Evolutionary conservation across 2,329 filamentous ascomycete genomes (phyloP), one percentile per base, ranked within the genome.

Genomic region (Conoideocrella luteorostrata): DNA sequence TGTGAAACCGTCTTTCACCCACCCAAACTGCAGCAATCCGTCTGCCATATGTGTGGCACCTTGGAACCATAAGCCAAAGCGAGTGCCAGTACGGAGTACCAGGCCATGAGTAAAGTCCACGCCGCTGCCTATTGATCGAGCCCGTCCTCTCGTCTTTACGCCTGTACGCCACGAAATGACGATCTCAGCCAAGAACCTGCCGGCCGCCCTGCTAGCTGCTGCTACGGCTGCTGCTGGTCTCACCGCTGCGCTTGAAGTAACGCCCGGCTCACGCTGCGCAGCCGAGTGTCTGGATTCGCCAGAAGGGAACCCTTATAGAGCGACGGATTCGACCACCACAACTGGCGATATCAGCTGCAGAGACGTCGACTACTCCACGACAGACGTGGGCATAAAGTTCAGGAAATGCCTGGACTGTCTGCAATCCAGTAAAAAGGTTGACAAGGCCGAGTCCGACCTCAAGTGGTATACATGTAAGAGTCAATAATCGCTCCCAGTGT

Each of bases 381-480:
- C 61, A 1, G 41, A 56, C 1, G 50, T 22, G 1, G 74, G 74
- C 0, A 67, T 67, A 39, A 70, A 70, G 40, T 77, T 67, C 56
- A 63, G 67, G 48, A 65, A 62, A 24, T 77, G 74, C 32, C 13
- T 74, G 1, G 56, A 63, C 2, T 77, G 74, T 43, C 55, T 77
- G 0, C 66, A 70, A 20, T 65, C 63, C 35, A 77, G 73, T 50
- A 60, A 67, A 1, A 61, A 62, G 2, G 56, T 61, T 2, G 65
- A 62, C 26, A 62, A 56, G 0, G 49, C 52, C 1, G 67, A 73
- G 47, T 69, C 51, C 2, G 72, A 75, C 30, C 30, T 66, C 1
- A 56, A 57, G 4, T 75, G 67, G 69, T 71, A 69, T 44, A 46
- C 76, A 23, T 75, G 72, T 76, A 66, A n/a, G n/a, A n/a, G n/a